These are phyloP conservation scores for Sungouiozyma intestinalis DNA, from an alignment of 805 yeast genomes.

Conservation along the genomic window DNA sequence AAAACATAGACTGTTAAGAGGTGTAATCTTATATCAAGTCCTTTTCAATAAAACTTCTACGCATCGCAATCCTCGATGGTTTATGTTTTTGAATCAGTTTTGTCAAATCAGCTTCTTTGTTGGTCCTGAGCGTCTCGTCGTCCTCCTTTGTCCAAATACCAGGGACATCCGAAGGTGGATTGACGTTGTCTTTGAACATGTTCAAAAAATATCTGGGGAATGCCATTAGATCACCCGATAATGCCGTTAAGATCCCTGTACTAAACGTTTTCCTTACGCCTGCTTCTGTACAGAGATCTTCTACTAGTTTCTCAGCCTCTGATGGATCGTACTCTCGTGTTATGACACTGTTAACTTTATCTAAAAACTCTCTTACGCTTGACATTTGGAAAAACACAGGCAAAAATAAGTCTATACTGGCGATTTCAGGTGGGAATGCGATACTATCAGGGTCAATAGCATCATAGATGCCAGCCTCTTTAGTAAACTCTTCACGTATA, in stretches of 20 bases:
- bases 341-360: conserved; percentile 31
- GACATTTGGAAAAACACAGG: conserved; percentile 26
- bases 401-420: conserved; percentile 23
- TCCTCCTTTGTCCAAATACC: conserved; percentile 39
- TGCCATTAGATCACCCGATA: conserved; percentile 36
- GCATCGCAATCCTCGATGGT: conserved; percentile 32
- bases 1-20: neutral
- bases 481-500: conserved; percentile 23
- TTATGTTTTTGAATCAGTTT: conserved; percentile 32
- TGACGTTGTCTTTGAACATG: conserved; percentile 32
- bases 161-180: conserved; percentile 35
- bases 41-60: conserved; percentile 32
- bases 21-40: conserved; percentile 18
- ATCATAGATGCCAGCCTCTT: conserved; percentile 23
- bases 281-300: conserved; percentile 32
- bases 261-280: conserved; percentile 36
- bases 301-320: conserved; percentile 35
- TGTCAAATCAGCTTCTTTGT: conserved; percentile 28
- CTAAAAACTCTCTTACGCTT: conserved; percentile 24
- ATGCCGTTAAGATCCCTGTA: conserved; percentile 32
- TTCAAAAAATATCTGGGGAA: conserved; percentile 34
- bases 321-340: conserved; percentile 32
- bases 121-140: conserved; percentile 30
- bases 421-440: conserved; percentile 28
- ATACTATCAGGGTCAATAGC: conserved; percentile 21